These are phyloP conservation scores for Dendrobium nobile DNA, from an alignment of 106 monocot genomes.

Conservation along the genomic window DNA sequence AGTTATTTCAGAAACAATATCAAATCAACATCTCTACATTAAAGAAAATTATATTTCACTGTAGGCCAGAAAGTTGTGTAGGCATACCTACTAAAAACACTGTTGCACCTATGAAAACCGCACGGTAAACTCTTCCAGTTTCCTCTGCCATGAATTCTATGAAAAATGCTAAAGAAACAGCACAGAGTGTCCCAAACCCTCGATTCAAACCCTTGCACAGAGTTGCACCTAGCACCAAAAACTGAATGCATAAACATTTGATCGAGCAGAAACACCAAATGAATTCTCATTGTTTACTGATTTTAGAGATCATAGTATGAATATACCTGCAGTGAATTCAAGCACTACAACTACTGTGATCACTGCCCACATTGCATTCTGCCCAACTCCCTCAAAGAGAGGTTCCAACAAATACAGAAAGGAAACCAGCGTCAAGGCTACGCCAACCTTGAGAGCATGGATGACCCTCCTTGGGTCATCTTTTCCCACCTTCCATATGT, in stretches of 20 bases:
- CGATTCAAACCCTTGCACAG: slow-evolving; percentile 79
- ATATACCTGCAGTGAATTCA: slow-evolving; percentile 63
- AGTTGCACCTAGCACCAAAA: slow-evolving; percentile 44
- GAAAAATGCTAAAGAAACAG: slow-evolving; percentile 61
- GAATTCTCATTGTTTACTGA: background rate
- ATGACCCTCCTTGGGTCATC: slow-evolving; percentile 56
- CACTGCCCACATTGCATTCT: slow-evolving; percentile 74
- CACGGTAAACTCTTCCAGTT: slow-evolving; percentile 36
- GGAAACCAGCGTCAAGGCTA: slow-evolving; percentile 59
- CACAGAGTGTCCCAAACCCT: slow-evolving; percentile 55
- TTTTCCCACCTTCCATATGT: slow-evolving; percentile 27
- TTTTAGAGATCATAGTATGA: no score
- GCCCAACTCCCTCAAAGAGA: slow-evolving; percentile 54
- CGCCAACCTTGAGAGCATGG: slow-evolving; percentile 62
- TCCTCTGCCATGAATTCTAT: slow-evolving; percentile 42
- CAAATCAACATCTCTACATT: no score
- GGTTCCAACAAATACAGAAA: slow-evolving; percentile 62
- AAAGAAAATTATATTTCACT: no score
- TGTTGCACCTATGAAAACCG: slow-evolving; percentile 40
- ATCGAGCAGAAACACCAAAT: background rate
- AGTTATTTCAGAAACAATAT: no score
- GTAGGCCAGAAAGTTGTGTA: background rate
- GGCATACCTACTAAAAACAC: slow-evolving; percentile 54
- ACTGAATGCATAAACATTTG: background rate
- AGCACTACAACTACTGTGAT: slow-evolving; percentile 71